Evolutionary conservation across 2,329 filamentous ascomycete genomes (phyloP).

Genomic region (Xylariales sp.): DNA sequence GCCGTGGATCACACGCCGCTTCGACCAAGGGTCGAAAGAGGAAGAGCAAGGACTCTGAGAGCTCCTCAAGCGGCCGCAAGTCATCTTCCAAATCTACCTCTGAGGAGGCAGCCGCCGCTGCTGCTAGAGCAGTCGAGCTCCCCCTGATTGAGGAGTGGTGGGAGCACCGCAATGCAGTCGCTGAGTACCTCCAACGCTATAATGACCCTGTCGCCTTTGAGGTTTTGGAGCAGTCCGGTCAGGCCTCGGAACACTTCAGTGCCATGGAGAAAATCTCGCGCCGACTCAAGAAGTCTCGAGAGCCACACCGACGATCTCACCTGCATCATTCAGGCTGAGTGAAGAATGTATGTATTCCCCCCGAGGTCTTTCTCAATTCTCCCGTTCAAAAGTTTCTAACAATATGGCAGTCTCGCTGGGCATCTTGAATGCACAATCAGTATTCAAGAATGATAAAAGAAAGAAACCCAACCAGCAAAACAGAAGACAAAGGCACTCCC

Average conservation of each 20-base stretch:
- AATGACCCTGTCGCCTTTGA: conserved; percentile 46
- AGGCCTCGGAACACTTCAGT: conserved; percentile 44
- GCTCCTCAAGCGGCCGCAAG: conserved; percentile 44
- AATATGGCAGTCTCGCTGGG: too few species aligned
- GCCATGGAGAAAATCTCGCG: conserved; percentile 49
- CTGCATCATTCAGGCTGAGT: conserved; percentile 31
- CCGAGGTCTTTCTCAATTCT: too few species aligned
- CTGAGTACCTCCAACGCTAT: conserved; percentile 50
- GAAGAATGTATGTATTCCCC: conserved; percentile 28
- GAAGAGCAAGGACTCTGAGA: conserved; percentile 45
- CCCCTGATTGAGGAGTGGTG: conserved; percentile 52
- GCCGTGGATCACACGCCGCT: conserved; percentile 23
- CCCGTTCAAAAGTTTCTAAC: too few species aligned
- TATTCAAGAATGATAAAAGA: too few species aligned
- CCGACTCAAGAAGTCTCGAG: conserved; percentile 30
- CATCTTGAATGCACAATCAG: too few species aligned
- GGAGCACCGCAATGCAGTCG: conserved; percentile 59
- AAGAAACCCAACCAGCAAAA: too few species aligned
- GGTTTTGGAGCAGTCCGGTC: conserved; percentile 48
- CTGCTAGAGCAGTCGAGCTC: conserved; percentile 29
- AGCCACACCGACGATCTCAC: conserved; percentile 30
- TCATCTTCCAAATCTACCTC: conserved; percentile 34
- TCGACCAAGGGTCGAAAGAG: conserved; percentile 51
- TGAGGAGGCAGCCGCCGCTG: conserved; percentile 25
- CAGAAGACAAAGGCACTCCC: too few species aligned